A percentile compares a stretch with the other conserved stretches of the same genome.
Conservation (phyloP, 768 basidiomycete species). For the Lyophyllum semitale region DNA sequence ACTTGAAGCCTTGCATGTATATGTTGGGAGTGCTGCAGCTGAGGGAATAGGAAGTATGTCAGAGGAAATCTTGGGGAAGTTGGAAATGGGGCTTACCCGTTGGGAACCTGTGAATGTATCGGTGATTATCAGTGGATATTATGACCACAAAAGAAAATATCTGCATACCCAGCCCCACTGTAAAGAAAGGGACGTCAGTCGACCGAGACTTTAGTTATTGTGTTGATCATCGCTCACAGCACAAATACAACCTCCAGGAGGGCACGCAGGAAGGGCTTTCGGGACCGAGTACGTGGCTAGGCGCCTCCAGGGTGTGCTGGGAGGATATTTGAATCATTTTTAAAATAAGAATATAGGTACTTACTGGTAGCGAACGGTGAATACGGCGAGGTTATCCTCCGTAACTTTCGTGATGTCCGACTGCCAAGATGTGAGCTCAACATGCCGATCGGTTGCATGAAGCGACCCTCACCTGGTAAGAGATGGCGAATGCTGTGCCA, state of each 20-base stretch:
- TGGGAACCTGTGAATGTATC: slow-evolving; percentile 30
- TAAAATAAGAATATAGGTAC: not conserved
- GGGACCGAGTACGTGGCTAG: slow-evolving; percentile 49
- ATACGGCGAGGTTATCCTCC: slow-evolving; percentile 50
- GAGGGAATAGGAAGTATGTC: not conserved
- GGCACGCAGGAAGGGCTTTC: slow-evolving; percentile 49
- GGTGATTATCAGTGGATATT: not conserved
- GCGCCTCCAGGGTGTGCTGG: slow-evolving; percentile 56
- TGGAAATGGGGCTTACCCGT: slow-evolving; percentile 31
- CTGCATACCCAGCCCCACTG: slow-evolving; percentile 57
- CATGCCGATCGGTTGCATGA: not conserved
- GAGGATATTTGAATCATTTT: not conserved
- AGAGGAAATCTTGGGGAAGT: not conserved
- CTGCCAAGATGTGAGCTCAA: slow-evolving; percentile 23
- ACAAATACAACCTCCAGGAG: slow-evolving; percentile 51
- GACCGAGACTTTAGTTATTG: not conserved
- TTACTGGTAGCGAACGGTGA: slow-evolving; percentile 51
- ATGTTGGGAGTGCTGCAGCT: slow-evolving; percentile 59
- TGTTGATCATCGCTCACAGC: slow-evolving; percentile 37
- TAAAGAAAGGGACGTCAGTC: slow-evolving; percentile 4
- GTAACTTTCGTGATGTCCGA: slow-evolving; percentile 50
- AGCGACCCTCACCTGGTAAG: slow-evolving; percentile 41
- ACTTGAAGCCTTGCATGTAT: slow-evolving; percentile 47
- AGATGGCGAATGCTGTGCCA: slow-evolving; percentile 58
- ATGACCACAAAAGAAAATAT: not conserved